These are phyloP conservation scores for Lipomyces chichibuensis DNA, from an alignment of 805 yeast genomes.

Conservation along the genomic window DNA sequence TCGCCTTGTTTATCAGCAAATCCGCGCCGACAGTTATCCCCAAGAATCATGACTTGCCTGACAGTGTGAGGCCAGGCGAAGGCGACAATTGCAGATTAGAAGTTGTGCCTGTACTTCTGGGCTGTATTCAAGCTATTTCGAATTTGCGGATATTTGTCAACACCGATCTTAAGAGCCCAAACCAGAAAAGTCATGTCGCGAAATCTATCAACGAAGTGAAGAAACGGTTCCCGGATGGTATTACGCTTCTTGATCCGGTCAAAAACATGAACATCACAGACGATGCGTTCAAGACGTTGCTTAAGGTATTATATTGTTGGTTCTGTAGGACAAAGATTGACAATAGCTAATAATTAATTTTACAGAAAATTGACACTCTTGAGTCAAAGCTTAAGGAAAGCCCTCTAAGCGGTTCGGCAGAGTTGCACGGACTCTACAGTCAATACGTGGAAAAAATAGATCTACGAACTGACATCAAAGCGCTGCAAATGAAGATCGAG, in stretches of 20 bases:
- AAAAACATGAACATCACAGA: constrained; percentile 90
- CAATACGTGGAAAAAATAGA: constrained; percentile 67
- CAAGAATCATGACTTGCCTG: constrained; percentile 74
- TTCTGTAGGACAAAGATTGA: not conserved
- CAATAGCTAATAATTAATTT: not conserved
- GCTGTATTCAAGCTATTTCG: constrained; percentile 73
- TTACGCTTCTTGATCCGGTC: constrained; percentile 89
- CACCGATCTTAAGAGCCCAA: constrained; percentile 56
- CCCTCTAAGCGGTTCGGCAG: constrained; percentile 56
- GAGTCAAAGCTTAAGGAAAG: constrained; percentile 73
- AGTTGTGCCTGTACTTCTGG: constrained; percentile 81
- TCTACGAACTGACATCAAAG: constrained; percentile 60
- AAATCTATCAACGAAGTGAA: constrained; percentile 80
- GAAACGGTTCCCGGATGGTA: constrained; percentile 83
- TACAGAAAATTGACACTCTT: constrained; percentile 79
- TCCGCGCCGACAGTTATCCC: constrained; percentile 63
- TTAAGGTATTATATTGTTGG: constrained; percentile 16
- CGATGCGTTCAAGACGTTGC: constrained; percentile 67
- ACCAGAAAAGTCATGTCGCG: constrained; percentile 56
- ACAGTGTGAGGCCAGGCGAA: constrained; percentile 78
- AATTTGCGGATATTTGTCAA: constrained; percentile 83
- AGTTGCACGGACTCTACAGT: constrained; percentile 64
- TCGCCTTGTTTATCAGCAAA: constrained; percentile 70
- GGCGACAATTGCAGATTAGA: constrained; percentile 76
- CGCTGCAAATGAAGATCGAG: constrained; percentile 63